These are phyloP conservation scores for Punica granatum DNA, from an alignment of 345 rosid species.

Conservation along the genomic window DNA sequence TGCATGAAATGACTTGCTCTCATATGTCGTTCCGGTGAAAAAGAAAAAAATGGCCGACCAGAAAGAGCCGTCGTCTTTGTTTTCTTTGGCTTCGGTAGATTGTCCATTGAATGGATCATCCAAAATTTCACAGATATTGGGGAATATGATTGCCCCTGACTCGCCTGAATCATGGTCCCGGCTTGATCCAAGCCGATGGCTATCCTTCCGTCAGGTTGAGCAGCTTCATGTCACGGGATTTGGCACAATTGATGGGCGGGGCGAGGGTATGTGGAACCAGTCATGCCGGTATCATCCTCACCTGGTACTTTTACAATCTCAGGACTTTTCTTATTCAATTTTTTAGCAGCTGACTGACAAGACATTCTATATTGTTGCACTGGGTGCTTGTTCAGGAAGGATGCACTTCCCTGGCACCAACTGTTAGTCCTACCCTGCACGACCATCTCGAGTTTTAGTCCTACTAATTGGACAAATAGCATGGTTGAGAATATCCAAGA, in stretches of 20 bases:
- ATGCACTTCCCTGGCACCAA: conserved; percentile 31
- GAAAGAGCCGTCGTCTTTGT: too few species aligned
- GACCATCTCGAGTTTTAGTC: background rate
- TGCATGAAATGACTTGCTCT: background rate
- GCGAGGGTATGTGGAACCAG: conserved; percentile 34
- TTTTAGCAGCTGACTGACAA: background rate
- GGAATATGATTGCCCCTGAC: conserved; percentile 23
- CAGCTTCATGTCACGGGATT: conserved; percentile 18
- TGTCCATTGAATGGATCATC: background rate
- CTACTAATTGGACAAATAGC: background rate
- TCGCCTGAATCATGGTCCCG: conserved; percentile 24
- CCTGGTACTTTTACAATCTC: conserved; percentile 6
- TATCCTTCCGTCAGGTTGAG: conserved; percentile 10
- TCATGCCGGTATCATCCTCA: conserved; percentile 28
- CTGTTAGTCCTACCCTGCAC: conserved; percentile 11
- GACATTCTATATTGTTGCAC: background rate
- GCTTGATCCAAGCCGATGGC: conserved; percentile 21
- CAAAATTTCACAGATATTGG: conserved; percentile 16
- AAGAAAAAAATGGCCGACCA: too few species aligned
- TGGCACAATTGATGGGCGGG: conserved; percentile 25
- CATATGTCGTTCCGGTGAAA: too few species aligned
- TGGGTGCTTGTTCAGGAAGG: conserved; percentile 12
- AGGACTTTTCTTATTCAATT: background rate
- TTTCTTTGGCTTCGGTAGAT: background rate
- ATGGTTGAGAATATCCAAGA: background rate